Conservation (phyloP, 306 rosid species). For the Parietaria judaica region DNA sequence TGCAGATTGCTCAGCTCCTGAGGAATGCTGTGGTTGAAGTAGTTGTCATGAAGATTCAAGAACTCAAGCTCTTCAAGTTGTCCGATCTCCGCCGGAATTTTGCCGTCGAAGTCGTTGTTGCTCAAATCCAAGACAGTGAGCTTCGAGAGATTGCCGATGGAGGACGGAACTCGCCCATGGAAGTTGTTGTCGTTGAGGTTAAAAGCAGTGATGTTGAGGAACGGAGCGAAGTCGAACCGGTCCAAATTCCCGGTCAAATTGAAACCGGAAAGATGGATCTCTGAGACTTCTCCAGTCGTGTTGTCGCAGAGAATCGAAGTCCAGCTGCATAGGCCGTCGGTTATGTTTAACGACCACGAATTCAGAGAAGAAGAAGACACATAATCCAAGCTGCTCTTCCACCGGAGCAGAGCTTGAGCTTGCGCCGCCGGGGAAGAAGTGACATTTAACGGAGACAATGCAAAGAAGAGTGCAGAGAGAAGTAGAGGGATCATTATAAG, state of each 20-base stretch:
- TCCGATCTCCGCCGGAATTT: slow-evolving; percentile 40
- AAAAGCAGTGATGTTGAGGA: slow-evolving; percentile 36
- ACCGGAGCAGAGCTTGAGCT: slow-evolving; percentile 55
- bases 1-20: slow-evolving; percentile 44
- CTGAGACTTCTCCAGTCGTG: slow-evolving; percentile 18
- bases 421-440: slow-evolving; percentile 39
- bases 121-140: slow-evolving; percentile 42
- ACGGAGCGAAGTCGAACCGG: slow-evolving; percentile 30
- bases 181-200: slow-evolving; percentile 36
- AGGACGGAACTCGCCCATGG: slow-evolving; percentile 39
- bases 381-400: slow-evolving; percentile 46
- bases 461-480: slow-evolving; percentile 20
- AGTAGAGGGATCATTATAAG: slow-evolving; percentile 12
- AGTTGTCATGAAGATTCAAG: slow-evolving; percentile 29
- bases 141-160: slow-evolving; percentile 40
- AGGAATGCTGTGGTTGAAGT: slow-evolving; percentile 36
- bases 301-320: slow-evolving; percentile 41
- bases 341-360: slow-evolving; percentile 49
- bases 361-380: slow-evolving; percentile 22
- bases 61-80: slow-evolving; percentile 37
- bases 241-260: slow-evolving; percentile 30
- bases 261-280: slow-evolving; percentile 29
- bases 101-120: slow-evolving; percentile 23
- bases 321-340: slow-evolving; percentile 52
- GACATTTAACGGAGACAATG: slow-evolving; percentile 29